Conservation (phyloP, 2,329 filamentous ascomycete species). For the Aspergillus sp. region DNA sequence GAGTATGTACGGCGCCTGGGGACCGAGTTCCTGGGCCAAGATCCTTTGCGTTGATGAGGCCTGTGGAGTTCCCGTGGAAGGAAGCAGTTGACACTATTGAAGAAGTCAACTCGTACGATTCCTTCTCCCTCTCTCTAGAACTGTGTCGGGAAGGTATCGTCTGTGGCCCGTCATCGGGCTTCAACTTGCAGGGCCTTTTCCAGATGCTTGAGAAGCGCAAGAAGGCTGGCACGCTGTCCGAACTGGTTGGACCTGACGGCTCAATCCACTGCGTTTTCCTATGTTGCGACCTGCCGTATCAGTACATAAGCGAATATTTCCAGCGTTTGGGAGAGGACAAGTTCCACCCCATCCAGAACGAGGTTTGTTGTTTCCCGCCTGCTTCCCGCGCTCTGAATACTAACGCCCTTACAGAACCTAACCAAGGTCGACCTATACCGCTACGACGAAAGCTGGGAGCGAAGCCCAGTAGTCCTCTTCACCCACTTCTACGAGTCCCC, state of each 20-base stretch:
- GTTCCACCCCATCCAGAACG: slow-evolving; percentile 53
- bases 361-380: slow-evolving; percentile 31
- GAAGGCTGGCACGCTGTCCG: slow-evolving; percentile 42
- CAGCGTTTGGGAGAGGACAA: slow-evolving; percentile 51
- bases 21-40: slow-evolving; percentile 61
- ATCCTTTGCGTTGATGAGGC: slow-evolving; percentile 50
- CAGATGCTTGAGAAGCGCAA: slow-evolving; percentile 54
- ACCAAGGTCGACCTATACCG: slow-evolving; percentile 53
- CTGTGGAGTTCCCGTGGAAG: slow-evolving; percentile 60
- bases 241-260: slow-evolving; percentile 48
- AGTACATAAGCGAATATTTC: slow-evolving; percentile 63
- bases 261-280: slow-evolving; percentile 58
- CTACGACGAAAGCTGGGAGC: slow-evolving; percentile 59
- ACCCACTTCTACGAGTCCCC: slow-evolving; percentile 37
- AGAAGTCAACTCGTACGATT: slow-evolving; percentile 56
- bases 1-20: slow-evolving; percentile 58
- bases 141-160: slow-evolving; percentile 59
- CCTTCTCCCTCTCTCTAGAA: slow-evolving; percentile 54
- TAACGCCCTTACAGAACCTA: slow-evolving; percentile 38
- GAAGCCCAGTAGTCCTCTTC: slow-evolving; percentile 41
- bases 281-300: slow-evolving; percentile 64
- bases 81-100: slow-evolving; percentile 56
- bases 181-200: slow-evolving; percentile 55
- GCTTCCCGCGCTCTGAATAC: neutral
- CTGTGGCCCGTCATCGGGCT: slow-evolving; percentile 62